phyloP scores from a whole-genome alignment of 2,329 filamentous ascomycete species.

The Pestalotiopsis sp. region DNA sequence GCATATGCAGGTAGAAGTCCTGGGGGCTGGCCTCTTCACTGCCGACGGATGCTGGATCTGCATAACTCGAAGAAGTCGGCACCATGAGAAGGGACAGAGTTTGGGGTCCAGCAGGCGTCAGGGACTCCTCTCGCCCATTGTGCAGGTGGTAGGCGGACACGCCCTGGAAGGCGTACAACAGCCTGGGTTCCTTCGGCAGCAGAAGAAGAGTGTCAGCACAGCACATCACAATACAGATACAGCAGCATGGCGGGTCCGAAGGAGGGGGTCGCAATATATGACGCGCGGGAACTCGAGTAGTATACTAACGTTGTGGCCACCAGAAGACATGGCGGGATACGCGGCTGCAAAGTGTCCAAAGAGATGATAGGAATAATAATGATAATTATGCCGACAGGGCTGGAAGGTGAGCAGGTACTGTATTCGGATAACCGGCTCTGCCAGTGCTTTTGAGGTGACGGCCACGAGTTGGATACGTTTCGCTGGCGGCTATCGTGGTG shows the following conservation, averaged over 20 bases:
- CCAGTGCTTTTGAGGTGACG: neutral
- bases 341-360: neutral
- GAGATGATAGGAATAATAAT: neutral
- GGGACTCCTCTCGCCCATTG: constrained; percentile 79
- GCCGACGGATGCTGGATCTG: constrained; percentile 55
- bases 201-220: neutral
- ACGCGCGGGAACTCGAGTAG: neutral
- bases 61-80: constrained; percentile 77
- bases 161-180: constrained; percentile 74
- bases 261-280: neutral
- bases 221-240: neutral
- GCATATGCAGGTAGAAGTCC: constrained; percentile 96
- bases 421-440: constrained; percentile 4
- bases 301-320: constrained; percentile 41
- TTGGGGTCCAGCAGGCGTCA: constrained; percentile 85
- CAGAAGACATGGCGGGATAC: constrained; percentile 40
- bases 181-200: constrained; percentile 58
- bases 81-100: constrained; percentile 96
- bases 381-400: constrained; percentile 13
- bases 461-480: neutral
- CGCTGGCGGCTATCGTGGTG: neutral
- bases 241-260: neutral
- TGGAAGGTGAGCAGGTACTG: constrained; percentile 12
- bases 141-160: constrained; percentile 91
- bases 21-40: constrained; percentile 65